Evolutionary conservation across 2,329 filamentous ascomycete genomes (phyloP).

Genomic region (Fusarium xylarioides): DNA sequence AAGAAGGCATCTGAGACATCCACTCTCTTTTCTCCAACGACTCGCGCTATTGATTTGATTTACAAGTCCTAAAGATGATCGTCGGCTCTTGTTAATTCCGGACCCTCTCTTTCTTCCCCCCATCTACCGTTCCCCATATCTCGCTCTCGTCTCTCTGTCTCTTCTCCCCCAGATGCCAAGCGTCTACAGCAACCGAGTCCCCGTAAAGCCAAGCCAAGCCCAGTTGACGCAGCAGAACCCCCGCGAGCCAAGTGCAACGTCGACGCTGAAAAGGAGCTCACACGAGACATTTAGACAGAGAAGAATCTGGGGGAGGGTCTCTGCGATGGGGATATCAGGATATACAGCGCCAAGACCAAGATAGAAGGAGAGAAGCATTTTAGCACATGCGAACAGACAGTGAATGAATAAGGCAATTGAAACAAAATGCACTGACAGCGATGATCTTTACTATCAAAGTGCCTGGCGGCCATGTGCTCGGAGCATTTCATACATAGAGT

Average conservation of each 20-base stretch:
- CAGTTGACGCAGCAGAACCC: constrained; percentile 2
- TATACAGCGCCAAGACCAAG: constrained; percentile 11
- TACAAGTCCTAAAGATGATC: neutral
- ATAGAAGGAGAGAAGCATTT: neutral
- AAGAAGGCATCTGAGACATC: neutral
- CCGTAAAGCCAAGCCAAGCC: constrained; percentile 1
- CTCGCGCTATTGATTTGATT: neutral
- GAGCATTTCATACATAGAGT: constrained; percentile 8
- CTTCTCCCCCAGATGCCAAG: constrained; percentile 20
- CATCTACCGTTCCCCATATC: constrained; percentile 12
- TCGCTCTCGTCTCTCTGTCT: neutral
- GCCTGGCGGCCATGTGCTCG: constrained; percentile 1
- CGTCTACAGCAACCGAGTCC: neutral
- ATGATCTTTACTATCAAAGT: constrained; percentile 18
- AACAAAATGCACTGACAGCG: neutral
- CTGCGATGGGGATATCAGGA: constrained; percentile 10
- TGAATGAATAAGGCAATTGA: constrained; percentile 2
- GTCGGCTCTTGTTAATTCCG: constrained; percentile 7
- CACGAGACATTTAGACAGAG: neutral
- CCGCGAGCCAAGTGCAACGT: constrained; percentile 28
- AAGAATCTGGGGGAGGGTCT: constrained; percentile 24
- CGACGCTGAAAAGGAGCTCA: neutral
- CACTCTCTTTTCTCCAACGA: neutral
- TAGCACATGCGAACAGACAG: neutral
- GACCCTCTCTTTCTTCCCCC: constrained; percentile 1